A percentile compares a stretch with the other conserved stretches of the same genome.
Evolutionary conservation across 176 grass and related monocot species (phyloP).

Genomic region (Guadua angustifolia): DNA sequence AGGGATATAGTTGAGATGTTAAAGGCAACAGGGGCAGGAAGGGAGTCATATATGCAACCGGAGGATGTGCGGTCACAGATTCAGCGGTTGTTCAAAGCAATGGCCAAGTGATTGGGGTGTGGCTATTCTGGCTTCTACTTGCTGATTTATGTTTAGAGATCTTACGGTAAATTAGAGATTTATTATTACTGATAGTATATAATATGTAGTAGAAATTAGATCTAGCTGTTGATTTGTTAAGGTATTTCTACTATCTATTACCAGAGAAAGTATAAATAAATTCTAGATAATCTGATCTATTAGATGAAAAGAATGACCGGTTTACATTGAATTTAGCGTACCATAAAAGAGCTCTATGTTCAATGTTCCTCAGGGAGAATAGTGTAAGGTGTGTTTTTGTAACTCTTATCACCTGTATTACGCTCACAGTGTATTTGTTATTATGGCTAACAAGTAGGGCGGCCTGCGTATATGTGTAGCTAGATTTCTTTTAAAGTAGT

Average conservation of each 20-base stretch:
- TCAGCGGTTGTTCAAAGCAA: slow-evolving; percentile 52
- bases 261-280: too few relatives aligned
- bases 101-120: slow-evolving; percentile 32
- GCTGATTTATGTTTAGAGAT: background rate
- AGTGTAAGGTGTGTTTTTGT: slow-evolving; percentile 15
- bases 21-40: background rate
- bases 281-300: too few relatives aligned
- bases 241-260: too few relatives aligned
- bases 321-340: too few relatives aligned
- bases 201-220: too few relatives aligned
- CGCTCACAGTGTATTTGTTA: slow-evolving; percentile 15
- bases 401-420: slow-evolving; percentile 19
- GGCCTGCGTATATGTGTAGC: too few relatives aligned
- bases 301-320: too few relatives aligned
- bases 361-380: slow-evolving; percentile 2
- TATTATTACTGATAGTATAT: too few relatives aligned
- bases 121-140: slow-evolving; percentile 10
- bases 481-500: too few relatives aligned
- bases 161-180: too few relatives aligned
- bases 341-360: background rate
- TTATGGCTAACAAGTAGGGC: background rate
- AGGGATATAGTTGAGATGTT: slow-evolving; percentile 33
- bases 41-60: slow-evolving; percentile 8
- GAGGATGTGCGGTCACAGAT: slow-evolving; percentile 46
- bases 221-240: too few relatives aligned